Percentiles rank a stretch among this genome's conserved stretches.
These are phyloP conservation scores for Collybiopsis luxurians DNA, from an alignment of 768 basidiomycete species.

Conservation along the genomic window DNA sequence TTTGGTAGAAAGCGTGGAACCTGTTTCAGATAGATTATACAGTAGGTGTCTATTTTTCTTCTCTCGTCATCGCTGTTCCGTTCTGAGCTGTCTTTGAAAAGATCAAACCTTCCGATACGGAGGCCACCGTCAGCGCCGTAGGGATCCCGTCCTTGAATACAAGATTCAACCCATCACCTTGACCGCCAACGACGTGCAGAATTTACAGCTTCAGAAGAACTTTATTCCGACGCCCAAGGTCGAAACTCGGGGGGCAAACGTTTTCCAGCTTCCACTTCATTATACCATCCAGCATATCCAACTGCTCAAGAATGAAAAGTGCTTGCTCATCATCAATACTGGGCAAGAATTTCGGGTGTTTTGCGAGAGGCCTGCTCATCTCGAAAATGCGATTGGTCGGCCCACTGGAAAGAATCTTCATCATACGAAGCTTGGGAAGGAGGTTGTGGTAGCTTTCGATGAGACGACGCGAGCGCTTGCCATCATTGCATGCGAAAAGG, in stretches of 20 bases:
- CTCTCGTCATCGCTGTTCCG: no score
- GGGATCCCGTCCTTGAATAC: conserved; percentile 25
- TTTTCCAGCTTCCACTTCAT: conserved; percentile 21
- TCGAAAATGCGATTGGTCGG: conserved; percentile 28
- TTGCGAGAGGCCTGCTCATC: conserved; percentile 27
- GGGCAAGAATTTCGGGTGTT: conserved; percentile 32
- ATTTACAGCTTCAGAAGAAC: conserved; percentile 27
- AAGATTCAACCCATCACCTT: conserved; percentile 15
- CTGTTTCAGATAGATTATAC: no score
- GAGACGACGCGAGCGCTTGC: conserved; percentile 49
- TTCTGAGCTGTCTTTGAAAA: background rate
- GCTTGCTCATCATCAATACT: conserved; percentile 41
- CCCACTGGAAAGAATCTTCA: conserved; percentile 30
- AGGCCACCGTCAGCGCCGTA: background rate
- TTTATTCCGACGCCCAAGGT: conserved; percentile 31
- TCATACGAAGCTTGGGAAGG: conserved; percentile 44
- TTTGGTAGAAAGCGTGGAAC: no score
- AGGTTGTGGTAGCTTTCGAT: conserved; percentile 48
- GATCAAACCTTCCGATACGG: background rate
- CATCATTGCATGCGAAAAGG: conserved; percentile 42
- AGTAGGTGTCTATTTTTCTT: no score
- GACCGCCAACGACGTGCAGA: conserved; percentile 32
- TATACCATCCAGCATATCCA: conserved; percentile 30
- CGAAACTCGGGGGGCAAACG: conserved; percentile 17
- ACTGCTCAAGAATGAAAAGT: conserved; percentile 36